These are phyloP conservation scores for Coelastrella sp. DNA, from an alignment of 139 green algal species.

Conservation along the genomic window DNA sequence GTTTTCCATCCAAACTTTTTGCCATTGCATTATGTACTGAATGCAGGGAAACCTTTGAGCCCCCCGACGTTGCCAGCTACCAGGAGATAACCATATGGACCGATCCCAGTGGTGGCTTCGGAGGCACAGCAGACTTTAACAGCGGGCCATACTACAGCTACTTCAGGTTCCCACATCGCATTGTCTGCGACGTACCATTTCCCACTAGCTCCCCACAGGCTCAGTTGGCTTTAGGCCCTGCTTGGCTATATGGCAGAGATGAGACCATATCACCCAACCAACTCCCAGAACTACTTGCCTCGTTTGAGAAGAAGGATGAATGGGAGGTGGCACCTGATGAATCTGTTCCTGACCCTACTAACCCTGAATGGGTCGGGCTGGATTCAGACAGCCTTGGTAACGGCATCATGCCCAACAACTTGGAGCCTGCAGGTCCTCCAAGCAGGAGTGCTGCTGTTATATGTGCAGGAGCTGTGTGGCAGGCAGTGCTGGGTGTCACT, in stretches of 20 bases:
- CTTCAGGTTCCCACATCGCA: background rate
- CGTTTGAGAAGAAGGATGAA: background rate
- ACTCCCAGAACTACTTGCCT: background rate
- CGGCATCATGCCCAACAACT: background rate
- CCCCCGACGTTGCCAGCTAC: conserved; percentile 15
- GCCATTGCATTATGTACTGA: no score
- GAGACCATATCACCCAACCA: background rate
- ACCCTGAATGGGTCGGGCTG: background rate
- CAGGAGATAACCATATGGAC: conserved; percentile 13
- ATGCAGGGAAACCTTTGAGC: background rate
- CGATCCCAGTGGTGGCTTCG: conserved; percentile 5
- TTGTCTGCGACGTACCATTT: conserved; percentile 31
- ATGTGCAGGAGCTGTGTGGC: background rate
- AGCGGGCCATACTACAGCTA: background rate
- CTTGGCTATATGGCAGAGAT: conserved; percentile 8
- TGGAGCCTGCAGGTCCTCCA: background rate
- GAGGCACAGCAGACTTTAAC: background rate
- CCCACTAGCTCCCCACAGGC: background rate
- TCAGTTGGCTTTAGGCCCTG: background rate
- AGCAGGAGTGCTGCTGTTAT: background rate
- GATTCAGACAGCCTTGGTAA: background rate
- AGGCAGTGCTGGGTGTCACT: background rate
- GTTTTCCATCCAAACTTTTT: no score
- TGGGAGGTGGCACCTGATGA: background rate
- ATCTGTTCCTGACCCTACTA: background rate